Percentiles rank a stretch among this genome's conserved stretches.
Evolutionary conservation across 2,329 filamentous ascomycete genomes (phyloP).

Genomic region (Fusarium nurragi): DNA sequence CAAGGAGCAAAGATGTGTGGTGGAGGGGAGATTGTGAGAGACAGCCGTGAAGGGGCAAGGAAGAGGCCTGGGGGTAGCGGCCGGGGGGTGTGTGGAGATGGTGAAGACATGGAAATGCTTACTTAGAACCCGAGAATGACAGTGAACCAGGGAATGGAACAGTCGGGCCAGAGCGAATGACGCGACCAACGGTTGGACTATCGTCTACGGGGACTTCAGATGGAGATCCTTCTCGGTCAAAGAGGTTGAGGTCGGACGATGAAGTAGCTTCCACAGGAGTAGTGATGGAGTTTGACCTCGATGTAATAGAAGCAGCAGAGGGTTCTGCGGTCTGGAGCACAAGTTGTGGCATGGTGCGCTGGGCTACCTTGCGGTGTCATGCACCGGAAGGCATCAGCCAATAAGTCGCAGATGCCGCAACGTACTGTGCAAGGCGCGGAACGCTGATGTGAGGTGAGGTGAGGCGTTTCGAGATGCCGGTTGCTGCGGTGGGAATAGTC

Average conservation of each 20-base stretch:
- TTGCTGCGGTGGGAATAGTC: constrained; percentile 38
- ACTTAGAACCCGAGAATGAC: constrained; percentile 43
- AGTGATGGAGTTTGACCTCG: constrained; percentile 25
- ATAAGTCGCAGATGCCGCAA: constrained; percentile 29
- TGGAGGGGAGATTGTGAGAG: constrained; percentile 40
- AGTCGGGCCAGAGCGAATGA: constrained; percentile 39
- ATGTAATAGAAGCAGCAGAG: constrained; percentile 36
- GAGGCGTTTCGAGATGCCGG: constrained; percentile 49
- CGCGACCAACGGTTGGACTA: constrained; percentile 58
- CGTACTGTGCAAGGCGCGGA: constrained; percentile 19
- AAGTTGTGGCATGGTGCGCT: constrained; percentile 64
- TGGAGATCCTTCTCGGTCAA: constrained; percentile 31
- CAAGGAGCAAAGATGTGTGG: constrained; percentile 28
- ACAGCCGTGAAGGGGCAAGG: constrained; percentile 36
- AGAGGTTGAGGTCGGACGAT: constrained; percentile 15
- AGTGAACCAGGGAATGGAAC: constrained; percentile 38
- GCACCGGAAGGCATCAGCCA: constrained; percentile 45
- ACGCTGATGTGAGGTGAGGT: constrained; percentile 35
- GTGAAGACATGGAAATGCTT: constrained; percentile 30
- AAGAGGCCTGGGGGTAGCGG: constrained; percentile 35
- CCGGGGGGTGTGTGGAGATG: constrained; percentile 39
- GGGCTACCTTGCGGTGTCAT: constrained; percentile 45
- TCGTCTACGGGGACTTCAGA: constrained; percentile 50
- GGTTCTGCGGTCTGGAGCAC: constrained; percentile 57
- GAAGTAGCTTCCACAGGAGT: constrained; percentile 25